Conservation (phyloP, 345 rosid genomes). For the Carallia pectinifolia region DNA sequence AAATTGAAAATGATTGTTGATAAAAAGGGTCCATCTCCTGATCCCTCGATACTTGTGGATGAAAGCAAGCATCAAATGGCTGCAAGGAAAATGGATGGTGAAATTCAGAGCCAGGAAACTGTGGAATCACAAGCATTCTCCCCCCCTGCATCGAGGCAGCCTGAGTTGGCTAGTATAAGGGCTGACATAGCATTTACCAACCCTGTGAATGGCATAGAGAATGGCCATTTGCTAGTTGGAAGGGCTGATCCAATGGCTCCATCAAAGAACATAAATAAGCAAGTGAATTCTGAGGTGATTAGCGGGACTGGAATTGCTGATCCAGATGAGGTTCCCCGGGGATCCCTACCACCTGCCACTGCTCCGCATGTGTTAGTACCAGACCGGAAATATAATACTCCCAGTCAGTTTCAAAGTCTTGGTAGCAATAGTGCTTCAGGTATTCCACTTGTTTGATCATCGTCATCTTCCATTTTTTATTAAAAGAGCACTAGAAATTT, state of each 20-base stretch:
- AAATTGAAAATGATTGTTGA: constrained; percentile 44
- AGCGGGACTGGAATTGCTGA: constrained; percentile 45
- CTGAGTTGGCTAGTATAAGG: constrained; percentile 35
- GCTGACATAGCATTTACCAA: constrained; percentile 29
- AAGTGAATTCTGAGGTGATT: constrained; percentile 41
- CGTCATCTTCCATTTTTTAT: constrained; percentile 11
- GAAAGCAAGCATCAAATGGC: constrained; percentile 44
- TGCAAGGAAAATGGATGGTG: constrained; percentile 44
- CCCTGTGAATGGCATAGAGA: constrained; percentile 32
- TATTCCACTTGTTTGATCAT: constrained; percentile 16
- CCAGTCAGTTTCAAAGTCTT: constrained; percentile 34
- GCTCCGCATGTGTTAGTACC: constrained; percentile 33
- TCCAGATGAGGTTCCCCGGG: constrained; percentile 40
- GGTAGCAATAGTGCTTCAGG: constrained; percentile 30
- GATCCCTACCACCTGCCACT: constrained; percentile 28
- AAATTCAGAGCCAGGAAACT: constrained; percentile 46
- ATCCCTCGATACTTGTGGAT: constrained; percentile 38
- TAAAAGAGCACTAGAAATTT: constrained; percentile 26
- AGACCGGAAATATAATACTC: constrained; percentile 33
- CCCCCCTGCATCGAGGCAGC: constrained; percentile 32
- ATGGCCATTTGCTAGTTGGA: constrained; percentile 37
- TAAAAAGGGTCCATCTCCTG: constrained; percentile 34
- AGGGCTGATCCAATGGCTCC: constrained; percentile 40
- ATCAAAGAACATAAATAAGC: constrained; percentile 36
- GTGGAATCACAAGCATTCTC: constrained; percentile 36